These are phyloP conservation scores for Globisporangium mamillatum DNA, from an alignment of 352 stramenopile genomes.

Conservation along the genomic window DNA sequence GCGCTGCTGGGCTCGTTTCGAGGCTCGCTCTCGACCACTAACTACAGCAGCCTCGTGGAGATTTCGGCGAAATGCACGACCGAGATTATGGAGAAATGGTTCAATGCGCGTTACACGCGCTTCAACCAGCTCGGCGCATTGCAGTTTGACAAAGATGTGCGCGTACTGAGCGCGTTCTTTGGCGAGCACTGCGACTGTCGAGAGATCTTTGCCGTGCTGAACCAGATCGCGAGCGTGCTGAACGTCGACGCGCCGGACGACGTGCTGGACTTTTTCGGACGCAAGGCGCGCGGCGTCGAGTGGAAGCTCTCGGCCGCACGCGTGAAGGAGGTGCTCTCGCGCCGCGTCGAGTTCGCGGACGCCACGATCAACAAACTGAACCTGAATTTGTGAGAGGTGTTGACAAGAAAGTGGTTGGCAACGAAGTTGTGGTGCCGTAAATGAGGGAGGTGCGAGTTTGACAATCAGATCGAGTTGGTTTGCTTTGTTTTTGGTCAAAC, in stretches of 20 bases:
- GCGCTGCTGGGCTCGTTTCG: conserved; percentile 53
- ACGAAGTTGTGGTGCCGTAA: conserved; percentile 2
- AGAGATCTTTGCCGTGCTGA: conserved; percentile 53
- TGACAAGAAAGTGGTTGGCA: neutral
- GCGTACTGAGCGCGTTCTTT: conserved; percentile 69
- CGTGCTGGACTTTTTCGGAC: conserved; percentile 73
- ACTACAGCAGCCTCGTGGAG: conserved; percentile 57
- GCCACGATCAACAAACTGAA: conserved; percentile 60
- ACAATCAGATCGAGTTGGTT: neutral
- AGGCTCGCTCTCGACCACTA: conserved; percentile 49
- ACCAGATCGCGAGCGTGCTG: conserved; percentile 68
- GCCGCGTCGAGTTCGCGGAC: conserved; percentile 77
- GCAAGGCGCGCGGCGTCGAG: conserved; percentile 52
- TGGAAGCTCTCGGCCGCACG: conserved; percentile 68
- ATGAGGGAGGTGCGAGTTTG: neutral
- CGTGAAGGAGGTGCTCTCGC: conserved; percentile 72
- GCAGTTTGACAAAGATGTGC: conserved; percentile 86
- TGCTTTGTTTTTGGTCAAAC: neutral
- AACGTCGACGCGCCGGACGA: conserved; percentile 72
- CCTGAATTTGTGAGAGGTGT: conserved; percentile 23
- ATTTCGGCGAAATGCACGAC: conserved; percentile 36
- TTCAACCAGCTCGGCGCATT: conserved; percentile 83
- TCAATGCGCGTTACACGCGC: conserved; percentile 42
- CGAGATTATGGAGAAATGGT: conserved; percentile 64
- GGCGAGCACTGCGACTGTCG: conserved; percentile 48